phyloP scores from a whole-genome alignment of 2,329 filamentous ascomycete genomes.

The Aureobasidium sp. region DNA sequence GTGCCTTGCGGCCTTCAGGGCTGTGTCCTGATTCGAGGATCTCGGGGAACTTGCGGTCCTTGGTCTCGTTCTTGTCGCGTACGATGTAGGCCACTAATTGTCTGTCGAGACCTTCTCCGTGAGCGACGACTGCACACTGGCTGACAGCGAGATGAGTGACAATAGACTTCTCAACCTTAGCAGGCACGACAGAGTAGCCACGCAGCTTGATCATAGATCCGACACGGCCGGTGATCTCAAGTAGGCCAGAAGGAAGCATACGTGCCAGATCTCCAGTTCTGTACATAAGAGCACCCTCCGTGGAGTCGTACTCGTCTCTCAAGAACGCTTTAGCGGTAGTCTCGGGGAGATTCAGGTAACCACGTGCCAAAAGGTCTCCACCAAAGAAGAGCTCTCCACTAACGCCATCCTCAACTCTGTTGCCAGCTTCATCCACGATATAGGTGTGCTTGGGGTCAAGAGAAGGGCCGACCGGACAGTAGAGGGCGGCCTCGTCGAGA shows the following conservation, averaged over 20 bases:
- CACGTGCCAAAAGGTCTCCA: slow-evolving; percentile 64
- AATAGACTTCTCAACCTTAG: slow-evolving; percentile 68
- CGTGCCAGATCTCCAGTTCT: slow-evolving; percentile 66
- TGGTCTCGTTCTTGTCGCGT: slow-evolving; percentile 53
- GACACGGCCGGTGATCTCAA: slow-evolving; percentile 70
- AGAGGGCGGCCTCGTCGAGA: slow-evolving; percentile 51
- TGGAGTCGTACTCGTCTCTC: slow-evolving; percentile 55
- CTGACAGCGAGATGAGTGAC: slow-evolving; percentile 62
- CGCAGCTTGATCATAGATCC: slow-evolving; percentile 76
- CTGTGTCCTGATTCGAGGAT: slow-evolving; percentile 67
- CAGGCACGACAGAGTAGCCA: slow-evolving; percentile 70
- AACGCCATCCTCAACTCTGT: slow-evolving; percentile 54
- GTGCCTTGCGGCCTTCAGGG: slow-evolving; percentile 56
- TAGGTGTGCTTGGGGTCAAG: slow-evolving; percentile 63
- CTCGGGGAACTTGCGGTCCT: slow-evolving; percentile 54
- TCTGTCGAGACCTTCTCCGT: slow-evolving; percentile 67
- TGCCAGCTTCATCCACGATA: slow-evolving; percentile 62
- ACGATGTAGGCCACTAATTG: slow-evolving; percentile 74
- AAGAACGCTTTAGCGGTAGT: slow-evolving; percentile 67
- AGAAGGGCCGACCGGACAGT: slow-evolving; percentile 68
- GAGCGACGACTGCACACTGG: slow-evolving; percentile 64
- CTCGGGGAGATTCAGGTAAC: slow-evolving; percentile 74
- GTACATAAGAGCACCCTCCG: slow-evolving; percentile 62
- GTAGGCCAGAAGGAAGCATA: slow-evolving; percentile 57
- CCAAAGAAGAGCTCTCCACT: slow-evolving; percentile 71